A percentile compares a stretch with the other conserved stretches of the same genome.
These are phyloP conservation scores for Heritiera littoralis DNA, from an alignment of 345 rosid genomes.

Conservation along the genomic window DNA sequence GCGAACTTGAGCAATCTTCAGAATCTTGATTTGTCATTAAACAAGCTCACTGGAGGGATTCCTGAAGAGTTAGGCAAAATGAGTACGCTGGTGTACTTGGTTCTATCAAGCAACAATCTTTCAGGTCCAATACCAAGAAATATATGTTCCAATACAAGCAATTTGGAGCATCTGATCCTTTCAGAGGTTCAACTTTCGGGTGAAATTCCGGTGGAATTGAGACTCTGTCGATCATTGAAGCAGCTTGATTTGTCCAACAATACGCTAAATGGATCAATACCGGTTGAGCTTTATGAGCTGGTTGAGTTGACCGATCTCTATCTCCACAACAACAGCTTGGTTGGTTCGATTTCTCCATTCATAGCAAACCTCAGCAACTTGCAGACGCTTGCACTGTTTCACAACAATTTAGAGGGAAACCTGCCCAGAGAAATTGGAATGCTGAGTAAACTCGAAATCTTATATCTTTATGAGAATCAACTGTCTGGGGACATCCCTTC, in stretches of 20 bases:
- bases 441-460: conserved; percentile 53
- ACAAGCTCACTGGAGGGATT: conserved; percentile 65
- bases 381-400: conserved; percentile 66
- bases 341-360: conserved; percentile 59
- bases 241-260: conserved; percentile 85
- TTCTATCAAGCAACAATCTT: conserved; percentile 57
- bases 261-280: conserved; percentile 66
- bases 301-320: conserved; percentile 60
- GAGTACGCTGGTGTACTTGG: conserved; percentile 60
- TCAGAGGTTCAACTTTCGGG: conserved; percentile 66
- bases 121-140: conserved; percentile 56
- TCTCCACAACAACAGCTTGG: conserved; percentile 88
- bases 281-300: conserved; percentile 52
- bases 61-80: conserved; percentile 75
- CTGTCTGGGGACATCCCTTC: conserved; percentile 67
- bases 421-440: conserved; percentile 67
- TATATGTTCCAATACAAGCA: conserved; percentile 58
- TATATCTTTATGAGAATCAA: conserved; percentile 76
- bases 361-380: conserved; percentile 70
- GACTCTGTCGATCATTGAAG: conserved; percentile 56
- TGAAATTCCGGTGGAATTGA: conserved; percentile 62
- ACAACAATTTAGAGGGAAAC: conserved; percentile 68
- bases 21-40: conserved; percentile 67
- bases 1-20: conserved; percentile 50
- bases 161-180: conserved; percentile 50